Evolutionary conservation across 83 land plant genomes (phyloP).

Genomic region (Diphasiastrum complanatum): DNA sequence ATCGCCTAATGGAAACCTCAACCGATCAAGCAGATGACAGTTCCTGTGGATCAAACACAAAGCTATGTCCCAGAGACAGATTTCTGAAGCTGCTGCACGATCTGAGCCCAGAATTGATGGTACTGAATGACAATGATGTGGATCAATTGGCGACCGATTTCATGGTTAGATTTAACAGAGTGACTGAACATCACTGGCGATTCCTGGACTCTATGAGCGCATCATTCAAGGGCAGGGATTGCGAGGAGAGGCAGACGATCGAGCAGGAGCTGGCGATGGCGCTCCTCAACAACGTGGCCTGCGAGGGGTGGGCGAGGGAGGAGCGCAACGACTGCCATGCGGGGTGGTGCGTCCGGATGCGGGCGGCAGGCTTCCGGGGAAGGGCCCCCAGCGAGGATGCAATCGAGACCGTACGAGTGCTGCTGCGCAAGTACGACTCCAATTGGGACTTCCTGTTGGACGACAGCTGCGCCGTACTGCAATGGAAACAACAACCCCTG

Average conservation of each 20-base stretch:
- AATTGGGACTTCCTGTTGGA: slow-evolving; percentile 55
- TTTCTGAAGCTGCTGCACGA: slow-evolving; percentile 30
- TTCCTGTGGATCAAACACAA: background rate
- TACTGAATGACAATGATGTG: slow-evolving; percentile 52
- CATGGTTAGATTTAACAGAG: slow-evolving; percentile 24
- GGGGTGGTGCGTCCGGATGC: slow-evolving; percentile 28
- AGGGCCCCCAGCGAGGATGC: slow-evolving; percentile 42
- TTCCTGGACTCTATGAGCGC: slow-evolving; percentile 58
- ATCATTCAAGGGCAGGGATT: slow-evolving; percentile 56
- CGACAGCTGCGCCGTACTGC: slow-evolving; percentile 21
- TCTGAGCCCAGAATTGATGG: slow-evolving; percentile 45
- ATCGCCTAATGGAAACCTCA: slow-evolving; percentile 20
- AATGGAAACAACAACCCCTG: slow-evolving; percentile 57
- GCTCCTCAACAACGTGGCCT: slow-evolving; percentile 29
- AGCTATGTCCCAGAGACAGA: slow-evolving; percentile 27
- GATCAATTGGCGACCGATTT: slow-evolving; percentile 42
- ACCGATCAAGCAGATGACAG: slow-evolving; percentile 19
- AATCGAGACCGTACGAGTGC: slow-evolving; percentile 40
- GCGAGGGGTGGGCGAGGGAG: slow-evolving; percentile 39
- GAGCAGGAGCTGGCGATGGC: slow-evolving; percentile 54
- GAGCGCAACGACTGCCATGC: slow-evolving; percentile 41
- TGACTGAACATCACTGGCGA: slow-evolving; percentile 42
- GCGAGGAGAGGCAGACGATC: slow-evolving; percentile 47
- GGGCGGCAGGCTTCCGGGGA: slow-evolving; percentile 37
- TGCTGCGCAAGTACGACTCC: slow-evolving; percentile 50